Conservation (phyloP, 1,284 basidiomycete species). For the Ustilago sp. region DNA sequence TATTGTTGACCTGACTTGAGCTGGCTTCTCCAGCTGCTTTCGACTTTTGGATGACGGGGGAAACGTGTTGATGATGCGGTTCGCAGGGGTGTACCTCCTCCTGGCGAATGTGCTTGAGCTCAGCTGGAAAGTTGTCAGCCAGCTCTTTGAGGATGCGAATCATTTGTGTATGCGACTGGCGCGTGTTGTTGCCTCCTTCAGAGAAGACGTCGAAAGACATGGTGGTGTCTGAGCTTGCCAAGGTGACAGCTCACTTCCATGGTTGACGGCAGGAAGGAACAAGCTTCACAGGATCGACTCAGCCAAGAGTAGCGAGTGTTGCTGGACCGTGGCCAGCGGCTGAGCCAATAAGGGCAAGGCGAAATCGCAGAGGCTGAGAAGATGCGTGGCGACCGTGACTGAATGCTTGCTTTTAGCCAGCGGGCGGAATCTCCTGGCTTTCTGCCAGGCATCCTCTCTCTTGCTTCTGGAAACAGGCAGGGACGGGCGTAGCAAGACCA, state of each 20-base stretch:
- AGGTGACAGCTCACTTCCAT: not conserved
- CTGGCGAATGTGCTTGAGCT: constrained; percentile 19
- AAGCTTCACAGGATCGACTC: not conserved
- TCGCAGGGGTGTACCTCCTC: not conserved
- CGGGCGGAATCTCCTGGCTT: no score
- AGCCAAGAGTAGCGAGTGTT: not conserved
- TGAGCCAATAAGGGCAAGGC: not conserved
- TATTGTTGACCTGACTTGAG: constrained; percentile 14
- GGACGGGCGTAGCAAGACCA: no score
- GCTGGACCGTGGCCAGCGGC: no score
- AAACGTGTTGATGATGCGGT: not conserved
- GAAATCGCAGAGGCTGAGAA: not conserved
- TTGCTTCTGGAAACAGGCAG: no score
- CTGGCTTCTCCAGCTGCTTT: constrained; percentile 10
- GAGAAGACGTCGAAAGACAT: constrained; percentile 15
- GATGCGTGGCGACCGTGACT: constrained; percentile 5
- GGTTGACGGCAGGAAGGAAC: not conserved
- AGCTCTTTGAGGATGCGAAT: constrained; percentile 17
- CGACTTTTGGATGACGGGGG: constrained; percentile 2
- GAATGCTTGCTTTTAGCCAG: not conserved
- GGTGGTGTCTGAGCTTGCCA: not conserved
- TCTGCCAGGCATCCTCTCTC: no score
- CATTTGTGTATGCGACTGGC: constrained; percentile 16
- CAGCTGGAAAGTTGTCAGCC: constrained; percentile 16
- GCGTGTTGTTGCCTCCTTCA: constrained; percentile 15